Percentiles rank a stretch among this genome's conserved stretches.
Evolutionary conservation across 768 basidiomycete genomes (phyloP).

Genomic region (Lanmaoa rubissima): DNA sequence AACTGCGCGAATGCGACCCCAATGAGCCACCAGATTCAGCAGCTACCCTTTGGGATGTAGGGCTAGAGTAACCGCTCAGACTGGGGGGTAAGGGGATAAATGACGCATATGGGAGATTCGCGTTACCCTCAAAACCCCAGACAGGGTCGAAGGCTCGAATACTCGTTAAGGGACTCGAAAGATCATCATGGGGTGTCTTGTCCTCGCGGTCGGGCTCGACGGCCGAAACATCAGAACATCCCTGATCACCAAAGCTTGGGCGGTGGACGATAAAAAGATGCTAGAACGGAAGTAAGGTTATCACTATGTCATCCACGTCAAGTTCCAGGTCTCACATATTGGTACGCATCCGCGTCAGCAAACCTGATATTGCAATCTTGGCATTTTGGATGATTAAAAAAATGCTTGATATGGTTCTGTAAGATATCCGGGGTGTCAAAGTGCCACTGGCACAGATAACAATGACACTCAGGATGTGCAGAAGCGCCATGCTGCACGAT

Average conservation of each 20-base stretch:
- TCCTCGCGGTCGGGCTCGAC: neutral
- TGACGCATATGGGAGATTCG: constrained; percentile 24
- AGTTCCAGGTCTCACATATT: constrained; percentile 31
- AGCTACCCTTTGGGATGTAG: constrained; percentile 26
- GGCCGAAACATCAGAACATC: neutral
- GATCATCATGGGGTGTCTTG: neutral
- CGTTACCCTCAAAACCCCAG: constrained; percentile 23
- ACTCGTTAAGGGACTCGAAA: constrained; percentile 6
- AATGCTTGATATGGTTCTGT: constrained; percentile 41
- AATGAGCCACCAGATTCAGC: constrained; percentile 15
- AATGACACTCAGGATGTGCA: constrained; percentile 33
- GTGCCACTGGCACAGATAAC: constrained; percentile 37
- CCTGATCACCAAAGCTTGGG: constrained; percentile 16
- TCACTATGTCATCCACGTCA: neutral
- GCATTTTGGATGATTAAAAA: constrained; percentile 47
- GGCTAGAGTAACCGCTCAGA: constrained; percentile 31
- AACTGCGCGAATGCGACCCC: constrained; percentile 29
- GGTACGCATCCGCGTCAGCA: constrained; percentile 35
- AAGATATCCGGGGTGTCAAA: constrained; percentile 39
- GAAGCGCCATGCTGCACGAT: constrained; percentile 29
- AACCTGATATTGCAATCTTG: constrained; percentile 42
- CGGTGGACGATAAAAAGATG: constrained; percentile 30
- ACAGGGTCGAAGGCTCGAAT: constrained; percentile 20
- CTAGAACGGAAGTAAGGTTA: constrained; percentile 10
- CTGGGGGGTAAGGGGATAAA: constrained; percentile 33